Base-by-base conservation (phyloP, 176 grass and related monocot genomes). In the Echinochloa phyllopogon region DNA sequence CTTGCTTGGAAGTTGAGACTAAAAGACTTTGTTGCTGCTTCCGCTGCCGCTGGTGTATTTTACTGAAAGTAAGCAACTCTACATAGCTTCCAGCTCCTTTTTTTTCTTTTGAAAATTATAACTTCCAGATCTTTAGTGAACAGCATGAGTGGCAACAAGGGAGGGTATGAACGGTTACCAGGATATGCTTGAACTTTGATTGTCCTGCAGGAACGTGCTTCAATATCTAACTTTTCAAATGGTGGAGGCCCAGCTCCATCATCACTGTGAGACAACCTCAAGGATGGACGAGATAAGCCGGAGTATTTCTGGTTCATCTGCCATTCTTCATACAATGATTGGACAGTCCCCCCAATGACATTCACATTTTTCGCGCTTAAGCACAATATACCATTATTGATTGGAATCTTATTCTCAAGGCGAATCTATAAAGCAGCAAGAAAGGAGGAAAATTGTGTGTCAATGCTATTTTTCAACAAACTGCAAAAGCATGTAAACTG, bases 271-370 rank as follows among this genome's bases (percentile, higher is more conserved):
- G 93, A 92, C 51, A 87, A 53, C 72, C 86, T 94, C 76, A 90
- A 75, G 27, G 83, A 87, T 73, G 82, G 57, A 71, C 89, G 81
- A 55, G 96, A 93, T 45, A 92, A 79, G 29, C 87, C 89, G 3
- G 87, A 94, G 80, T 89, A 95, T 81, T 95, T 98, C 69, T 89
- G 87, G 84, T 88, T 98, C 87, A 98, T 95, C 45, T 92, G 87
- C 93, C 93, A 98, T 68, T 94, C 93, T 77, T 98, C 91, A 73
- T 86, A 86, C 70, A 98, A 80, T 61, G 89, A 91, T 85, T 95
- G 92, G 37, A 95, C 93, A 36, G 89, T 66, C 21, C 95, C 95
- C 43, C 92, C 91, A 8, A 98, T 69, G 39, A 98, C 59, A 59
- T 20, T 83, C 42, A 95, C 69, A 84, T 75, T 90, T 88, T 95